Conservation (phyloP, 2,329 filamentous ascomycete species). For the Gaeumannomyces tritici region DNA sequence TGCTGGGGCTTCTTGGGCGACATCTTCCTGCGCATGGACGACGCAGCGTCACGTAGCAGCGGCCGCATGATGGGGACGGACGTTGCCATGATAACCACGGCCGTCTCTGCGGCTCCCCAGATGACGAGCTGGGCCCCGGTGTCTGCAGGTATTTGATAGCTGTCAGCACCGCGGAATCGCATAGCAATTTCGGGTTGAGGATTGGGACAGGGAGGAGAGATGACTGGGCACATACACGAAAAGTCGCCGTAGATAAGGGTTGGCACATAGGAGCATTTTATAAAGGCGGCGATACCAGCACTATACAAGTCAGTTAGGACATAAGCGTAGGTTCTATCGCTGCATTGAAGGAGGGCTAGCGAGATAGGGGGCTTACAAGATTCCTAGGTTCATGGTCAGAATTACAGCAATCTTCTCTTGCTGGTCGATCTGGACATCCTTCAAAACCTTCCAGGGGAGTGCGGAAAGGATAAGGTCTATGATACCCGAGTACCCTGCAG, state of each 20-base stretch:
- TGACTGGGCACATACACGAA: constrained; percentile 3
- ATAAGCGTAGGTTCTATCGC: no score
- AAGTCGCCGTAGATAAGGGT: neutral
- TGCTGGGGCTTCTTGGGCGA: no score
- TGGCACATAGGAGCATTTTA: neutral
- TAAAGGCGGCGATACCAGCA: neutral
- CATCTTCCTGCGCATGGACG: no score
- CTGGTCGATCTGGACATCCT: constrained; percentile 9
- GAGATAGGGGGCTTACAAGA: neutral
- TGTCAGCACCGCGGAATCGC: no score
- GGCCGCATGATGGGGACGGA: constrained; percentile 19
- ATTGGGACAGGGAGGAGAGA: no score
- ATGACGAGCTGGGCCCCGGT: constrained; percentile 12
- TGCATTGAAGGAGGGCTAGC: no score
- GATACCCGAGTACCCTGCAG: constrained; percentile 12
- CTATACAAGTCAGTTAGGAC: no score
- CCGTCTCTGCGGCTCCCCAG: constrained; percentile 19
- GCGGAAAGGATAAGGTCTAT: constrained; percentile 14
- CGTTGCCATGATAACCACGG: constrained; percentile 22
- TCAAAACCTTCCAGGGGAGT: constrained; percentile 26
- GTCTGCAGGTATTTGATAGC: constrained; percentile 5
- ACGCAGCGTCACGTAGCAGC: constrained; percentile 5
- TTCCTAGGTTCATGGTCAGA: constrained; percentile 22
- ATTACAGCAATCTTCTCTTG: constrained; percentile 26
- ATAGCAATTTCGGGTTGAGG: no score